Evolutionary conservation across 1,284 basidiomycete genomes (phyloP).

Genomic region (Phellinidium pouzarii): DNA sequence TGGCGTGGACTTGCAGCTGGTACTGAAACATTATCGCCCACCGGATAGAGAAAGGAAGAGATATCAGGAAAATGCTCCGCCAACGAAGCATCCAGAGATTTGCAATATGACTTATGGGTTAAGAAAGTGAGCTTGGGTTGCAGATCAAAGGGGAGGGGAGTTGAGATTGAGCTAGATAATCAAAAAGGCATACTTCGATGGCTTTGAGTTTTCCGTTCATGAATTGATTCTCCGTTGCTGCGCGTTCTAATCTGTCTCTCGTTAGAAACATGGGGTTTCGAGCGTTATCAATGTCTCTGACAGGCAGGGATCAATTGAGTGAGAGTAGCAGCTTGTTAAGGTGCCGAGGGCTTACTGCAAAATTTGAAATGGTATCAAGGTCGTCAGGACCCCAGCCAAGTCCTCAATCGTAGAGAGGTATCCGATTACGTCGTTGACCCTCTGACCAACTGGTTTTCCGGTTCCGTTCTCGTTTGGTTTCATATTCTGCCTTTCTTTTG

Average conservation of each 20-base stretch:
- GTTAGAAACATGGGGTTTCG: constrained; percentile 76
- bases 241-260: constrained; percentile 66
- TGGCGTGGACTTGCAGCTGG: constrained; percentile 35
- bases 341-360: constrained; percentile 29
- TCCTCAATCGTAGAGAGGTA: constrained; percentile 59
- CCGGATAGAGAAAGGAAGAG: constrained; percentile 25
- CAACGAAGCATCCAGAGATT: constrained; percentile 50
- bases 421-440: constrained; percentile 54
- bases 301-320: background rate
- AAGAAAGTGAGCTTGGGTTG: background rate
- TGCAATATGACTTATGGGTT: constrained; percentile 44
- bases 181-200: constrained; percentile 45
- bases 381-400: constrained; percentile 50
- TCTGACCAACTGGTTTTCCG: constrained; percentile 16
- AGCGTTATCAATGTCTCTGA: constrained; percentile 66
- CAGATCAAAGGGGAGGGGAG: background rate
- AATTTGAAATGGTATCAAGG: constrained; percentile 66
- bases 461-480: constrained; percentile 32
- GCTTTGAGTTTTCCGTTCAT: constrained; percentile 84
- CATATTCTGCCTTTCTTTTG: constrained; percentile 57
- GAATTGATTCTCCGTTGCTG: constrained; percentile 81
- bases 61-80: constrained; percentile 56
- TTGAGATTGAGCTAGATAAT: background rate
- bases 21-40: constrained; percentile 18
- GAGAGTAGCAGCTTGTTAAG: background rate